Evolutionary conservation across 371 early-diverging fungal species (phyloP).

Genomic region (Mortierella sp.): DNA sequence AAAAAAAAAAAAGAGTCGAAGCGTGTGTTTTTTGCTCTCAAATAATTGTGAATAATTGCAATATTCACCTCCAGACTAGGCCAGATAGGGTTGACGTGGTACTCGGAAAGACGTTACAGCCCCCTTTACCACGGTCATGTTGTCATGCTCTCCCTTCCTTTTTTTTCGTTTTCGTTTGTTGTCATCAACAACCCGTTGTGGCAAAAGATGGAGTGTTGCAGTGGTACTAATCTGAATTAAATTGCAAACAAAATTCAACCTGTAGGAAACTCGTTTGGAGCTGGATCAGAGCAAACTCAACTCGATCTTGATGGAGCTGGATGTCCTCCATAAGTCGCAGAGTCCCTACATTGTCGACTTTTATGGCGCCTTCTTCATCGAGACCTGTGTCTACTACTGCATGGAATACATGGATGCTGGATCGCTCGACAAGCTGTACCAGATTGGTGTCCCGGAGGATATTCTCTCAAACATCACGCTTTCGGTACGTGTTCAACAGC

Average conservation of each 20-base stretch:
- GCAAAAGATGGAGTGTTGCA: slow-evolving; percentile 2
- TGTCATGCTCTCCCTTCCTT: neutral
- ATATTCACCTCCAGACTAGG: slow-evolving; percentile 22
- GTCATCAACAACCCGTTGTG: neutral
- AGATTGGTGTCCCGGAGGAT: slow-evolving; percentile 85
- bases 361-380: slow-evolving; percentile 98
- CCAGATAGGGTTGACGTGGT: slow-evolving; percentile 10
- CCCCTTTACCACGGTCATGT: neutral
- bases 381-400: slow-evolving; percentile 95
- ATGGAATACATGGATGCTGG: slow-evolving; percentile 97
- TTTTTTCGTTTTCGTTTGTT: neutral
- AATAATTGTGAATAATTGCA: slow-evolving; percentile 21
- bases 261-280: slow-evolving; percentile 91
- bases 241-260: neutral
- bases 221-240: slow-evolving; percentile 17
- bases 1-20: neutral
- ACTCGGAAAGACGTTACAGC: neutral
- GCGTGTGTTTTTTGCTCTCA: neutral
- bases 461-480: slow-evolving; percentile 84
- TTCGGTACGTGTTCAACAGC: slow-evolving; percentile 66
- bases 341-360: slow-evolving; percentile 95
- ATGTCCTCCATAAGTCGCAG: slow-evolving; percentile 88
- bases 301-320: slow-evolving; percentile 94
- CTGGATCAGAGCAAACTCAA: slow-evolving; percentile 88
- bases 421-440: slow-evolving; percentile 89